A percentile compares a stretch with the other conserved stretches of the same genome.
Conservation (phyloP, 352 stramenopile genomes). For the Pythium grandisporangium region DNA sequence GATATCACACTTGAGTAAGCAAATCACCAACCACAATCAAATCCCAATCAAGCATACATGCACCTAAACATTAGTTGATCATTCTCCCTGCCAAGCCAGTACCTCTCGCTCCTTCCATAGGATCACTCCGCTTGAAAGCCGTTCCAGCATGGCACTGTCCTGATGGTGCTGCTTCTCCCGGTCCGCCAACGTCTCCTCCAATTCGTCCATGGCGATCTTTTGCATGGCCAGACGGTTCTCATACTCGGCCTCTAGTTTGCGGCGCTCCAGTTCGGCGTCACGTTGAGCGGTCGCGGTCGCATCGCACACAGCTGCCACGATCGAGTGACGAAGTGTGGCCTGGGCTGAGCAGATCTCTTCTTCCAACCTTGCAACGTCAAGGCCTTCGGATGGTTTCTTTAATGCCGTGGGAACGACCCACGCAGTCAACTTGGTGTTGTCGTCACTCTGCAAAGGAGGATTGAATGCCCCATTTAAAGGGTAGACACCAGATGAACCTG, state of each 20-base stretch:
- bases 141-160: constrained; percentile 15
- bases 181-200: constrained; percentile 13
- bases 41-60: no score
- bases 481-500: neutral
- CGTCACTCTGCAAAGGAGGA: neutral
- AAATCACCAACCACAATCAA: neutral
- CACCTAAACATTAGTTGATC: no score
- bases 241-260: constrained; percentile 37
- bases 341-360: constrained; percentile 22
- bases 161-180: constrained; percentile 5
- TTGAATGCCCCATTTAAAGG: neutral
- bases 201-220: constrained; percentile 30
- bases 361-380: constrained; percentile 20
- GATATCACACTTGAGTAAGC: neutral
- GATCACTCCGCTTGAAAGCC: constrained; percentile 16
- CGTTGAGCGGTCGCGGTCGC: neutral
- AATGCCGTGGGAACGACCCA: neutral
- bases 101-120: constrained; percentile 14
- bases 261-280: constrained; percentile 22
- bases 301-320: constrained; percentile 15
- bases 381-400: neutral
- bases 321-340: constrained; percentile 17
- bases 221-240: constrained; percentile 32
- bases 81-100: no score
- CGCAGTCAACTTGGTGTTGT: neutral